Evolutionary conservation across 1,139 yeast genomes (phyloP), one percentile per base, ranked within the genome.

Genomic region (Debaryomyces robertsiae): DNA sequence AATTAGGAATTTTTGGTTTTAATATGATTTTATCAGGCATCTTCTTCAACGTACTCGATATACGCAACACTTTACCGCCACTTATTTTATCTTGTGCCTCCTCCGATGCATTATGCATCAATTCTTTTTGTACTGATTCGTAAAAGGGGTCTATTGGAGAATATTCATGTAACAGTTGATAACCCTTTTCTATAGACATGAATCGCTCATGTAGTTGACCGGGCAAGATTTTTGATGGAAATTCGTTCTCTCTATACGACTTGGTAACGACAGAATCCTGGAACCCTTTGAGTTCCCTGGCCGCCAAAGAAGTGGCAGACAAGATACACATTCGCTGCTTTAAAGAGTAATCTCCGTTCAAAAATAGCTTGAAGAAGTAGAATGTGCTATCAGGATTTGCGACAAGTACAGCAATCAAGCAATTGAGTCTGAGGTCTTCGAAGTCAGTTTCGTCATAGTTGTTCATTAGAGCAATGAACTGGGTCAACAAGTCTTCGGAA

Each of bases 331-430:
- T 65, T 34, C 91, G 59, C 46, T 79, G 83, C 47, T 80, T 84
- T 14, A 84, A 62, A 0, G 89, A 82, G 50, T 79, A 81, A 54
- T 84, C 94, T 0, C 88, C 90, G 0, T 70, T 60, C 3, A 73
- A 61, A 22, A 83, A 62, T 30, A 79, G 54, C 24, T 62, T 54
- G 24, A 75, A 62, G 3, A 81, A 46, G 40, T 65, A 67, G 0
- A 63, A 49, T 0, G 75, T 69, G 2, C 64, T 54, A 2, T 54
- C 53, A 2, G 85, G 82, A 36, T 64, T 65, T 2, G 79, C 58
- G 0, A 71, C 77, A 10, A 81, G 67, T 1, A 82, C 67, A 0
- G 88, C 75, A 10, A 80, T 68, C 58, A 84, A 50, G 24, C 76
- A 65, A 28, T 72, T 66, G 24, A 84, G 64, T 41, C 75, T 69